Base-by-base conservation (phyloP, 1,284 basidiomycete genomes). In the Puccinia horiana region DNA sequence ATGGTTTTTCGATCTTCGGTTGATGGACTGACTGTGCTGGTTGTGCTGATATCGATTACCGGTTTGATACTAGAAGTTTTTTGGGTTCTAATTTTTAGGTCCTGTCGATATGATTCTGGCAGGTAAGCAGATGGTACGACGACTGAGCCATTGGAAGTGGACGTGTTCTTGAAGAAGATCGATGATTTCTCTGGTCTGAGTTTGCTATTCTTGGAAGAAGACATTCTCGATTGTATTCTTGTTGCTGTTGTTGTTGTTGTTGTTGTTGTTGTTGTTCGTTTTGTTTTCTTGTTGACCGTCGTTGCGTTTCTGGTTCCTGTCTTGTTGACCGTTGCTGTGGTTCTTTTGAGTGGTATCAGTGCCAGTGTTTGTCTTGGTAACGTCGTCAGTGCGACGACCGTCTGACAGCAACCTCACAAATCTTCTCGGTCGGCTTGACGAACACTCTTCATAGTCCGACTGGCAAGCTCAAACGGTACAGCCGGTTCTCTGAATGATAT, bases 31-130 rank as follows among this genome's bases (percentile, higher is more conserved):
- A 20, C 20, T 42, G 63, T 16, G 16, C 23, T 67, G 20, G 12
- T 67, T 12, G 63, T 42, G 18, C 63, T 67, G 37, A 42, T 23
- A 12, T 67, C 63, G 63, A 40, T 67, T 4, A 67, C 20, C 11
- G 20, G n/a, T 47, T 70, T 70, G 11, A 3, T 70, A 42, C 18
- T 70, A 8, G 3, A 8, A 20, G 2, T 70, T 6, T 70, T 23
- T 20, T 70, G 44, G 23, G 56, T 40, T 20, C 26, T 40, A 12
- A 32, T 37, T 23, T 37, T 32, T 42, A 67, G 32, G 35, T 67
- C 63, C 23, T 67, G 32, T 20, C 44, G 37, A 23, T 70, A 44
- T 26, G 67, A 70, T 11, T 70, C 67, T 44, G 67, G 67, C 44
- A 70, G 67, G 42, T 70, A 70, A 16, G 26, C 11, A 29, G 69